A percentile compares a stretch with the other conserved stretches of the same genome.
phyloP scores from a whole-genome alignment of 495 filamentous ascomycete genomes.

The Penicillium paradoxum region DNA sequence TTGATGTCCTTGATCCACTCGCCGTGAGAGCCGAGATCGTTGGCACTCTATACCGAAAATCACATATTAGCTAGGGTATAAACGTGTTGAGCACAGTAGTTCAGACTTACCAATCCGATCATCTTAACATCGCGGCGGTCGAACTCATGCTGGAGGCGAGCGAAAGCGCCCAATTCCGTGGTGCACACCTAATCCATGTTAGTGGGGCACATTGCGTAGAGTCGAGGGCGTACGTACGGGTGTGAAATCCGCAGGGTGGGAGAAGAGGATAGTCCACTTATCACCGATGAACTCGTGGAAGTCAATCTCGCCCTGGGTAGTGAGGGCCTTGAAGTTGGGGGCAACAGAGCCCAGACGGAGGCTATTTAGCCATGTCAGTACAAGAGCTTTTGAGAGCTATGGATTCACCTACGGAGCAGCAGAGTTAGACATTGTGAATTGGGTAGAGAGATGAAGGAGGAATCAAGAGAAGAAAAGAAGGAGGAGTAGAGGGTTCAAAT shows the following conservation, averaged over 20 bases:
- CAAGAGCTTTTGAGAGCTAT: not conserved
- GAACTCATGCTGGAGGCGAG: slow-evolving; percentile 97
- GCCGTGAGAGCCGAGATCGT: slow-evolving; percentile 54
- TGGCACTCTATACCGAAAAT: slow-evolving; percentile 40
- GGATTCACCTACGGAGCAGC: slow-evolving; percentile 44
- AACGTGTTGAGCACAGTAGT: not conserved
- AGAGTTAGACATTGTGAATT: slow-evolving; percentile 48
- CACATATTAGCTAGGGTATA: slow-evolving; percentile 37
- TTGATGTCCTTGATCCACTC: slow-evolving; percentile 65
- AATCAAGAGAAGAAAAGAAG: not conserved
- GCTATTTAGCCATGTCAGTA: slow-evolving; percentile 27
- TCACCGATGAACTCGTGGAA: slow-evolving; percentile 97
- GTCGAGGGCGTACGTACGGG: slow-evolving; percentile 34
- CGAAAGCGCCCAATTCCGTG: slow-evolving; percentile 95
- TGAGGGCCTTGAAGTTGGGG: slow-evolving; percentile 91
- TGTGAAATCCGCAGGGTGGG: slow-evolving; percentile 84
- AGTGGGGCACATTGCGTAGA: not conserved
- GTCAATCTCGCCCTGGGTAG: slow-evolving; percentile 85
- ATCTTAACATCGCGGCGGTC: slow-evolving; percentile 88
- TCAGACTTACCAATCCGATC: slow-evolving; percentile 75
- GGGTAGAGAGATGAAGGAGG: slow-evolving; percentile 1
- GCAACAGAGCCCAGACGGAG: slow-evolving; percentile 87
- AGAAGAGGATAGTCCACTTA: slow-evolving; percentile 95
- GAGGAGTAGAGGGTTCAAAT: slow-evolving; percentile 21
- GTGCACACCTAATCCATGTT: slow-evolving; percentile 63